Base-by-base conservation (phyloP, 768 basidiomycete species). In the Tylopilus sp. region DNA sequence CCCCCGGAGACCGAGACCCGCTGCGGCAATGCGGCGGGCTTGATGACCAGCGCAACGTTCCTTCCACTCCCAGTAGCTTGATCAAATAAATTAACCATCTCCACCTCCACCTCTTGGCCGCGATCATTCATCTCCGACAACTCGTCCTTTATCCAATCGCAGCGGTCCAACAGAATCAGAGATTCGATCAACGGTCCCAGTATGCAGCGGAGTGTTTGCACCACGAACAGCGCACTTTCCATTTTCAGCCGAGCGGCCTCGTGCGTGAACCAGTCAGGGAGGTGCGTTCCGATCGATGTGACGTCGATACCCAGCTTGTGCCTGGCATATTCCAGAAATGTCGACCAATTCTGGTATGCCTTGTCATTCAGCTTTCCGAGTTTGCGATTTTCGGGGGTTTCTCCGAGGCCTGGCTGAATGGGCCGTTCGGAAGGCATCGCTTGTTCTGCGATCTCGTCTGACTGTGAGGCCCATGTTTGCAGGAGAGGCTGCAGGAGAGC, bases 1-100 rank as follows among this genome's bases (percentile, higher is more conserved):
- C 22, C 55, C 28, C 28, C 40, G 22, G 56, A 36, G 40, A 57
- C 55, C 42, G 48, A 48, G 40, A 13, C 41, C 15, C 30, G 23
- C 31, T 52, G 52, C 47, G 50, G 50, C 41, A 39, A 45, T 46
- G 54, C 51, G 39, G 50, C 44, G 44, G 77, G 74, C 31, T 68
- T 69, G 45, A 85, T 69, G 30, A 82, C 79, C 44, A 88, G 71
- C 7, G 80, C 86, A 49, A 86, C 71, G 65, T 89, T 90, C 59
- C 88, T 70, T 42, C 82, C 86, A 64, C 88, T 90, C 40, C 85
- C 87, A 3, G 77, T 78, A 5, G 73, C 71, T 64, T 89, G 88
- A 59, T 88, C 83, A 53, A 91, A 90, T 38, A 91, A 61, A 64
- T 86, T 88, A 3, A 88, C 72, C 20, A 80, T 58, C 26, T 76